Evolutionary conservation across 306 rosid genomes (phyloP).

Genomic region (Cicer judaicum): DNA sequence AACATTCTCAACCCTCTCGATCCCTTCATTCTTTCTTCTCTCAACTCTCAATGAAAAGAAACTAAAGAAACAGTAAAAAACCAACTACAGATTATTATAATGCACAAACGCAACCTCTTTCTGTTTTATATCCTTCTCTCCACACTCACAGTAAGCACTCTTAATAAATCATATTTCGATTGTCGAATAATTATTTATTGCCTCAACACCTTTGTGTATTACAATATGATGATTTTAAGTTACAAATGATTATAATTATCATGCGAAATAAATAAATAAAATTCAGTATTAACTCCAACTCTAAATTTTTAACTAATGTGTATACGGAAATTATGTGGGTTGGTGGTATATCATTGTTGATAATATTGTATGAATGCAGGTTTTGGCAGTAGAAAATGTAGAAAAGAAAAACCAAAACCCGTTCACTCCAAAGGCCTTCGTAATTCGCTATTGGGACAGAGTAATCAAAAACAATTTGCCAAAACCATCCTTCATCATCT

Average conservation of each 20-base stretch:
- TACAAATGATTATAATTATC: too few species aligned
- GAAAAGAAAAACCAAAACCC: constrained; percentile 66
- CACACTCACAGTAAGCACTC: constrained; percentile 59
- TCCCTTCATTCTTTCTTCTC: not conserved
- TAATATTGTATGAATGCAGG: constrained; percentile 55
- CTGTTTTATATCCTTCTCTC: constrained; percentile 52
- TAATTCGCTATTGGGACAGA: constrained; percentile 77
- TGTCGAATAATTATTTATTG: not conserved
- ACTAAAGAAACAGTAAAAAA: not conserved
- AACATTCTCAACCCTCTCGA: constrained; percentile 48
- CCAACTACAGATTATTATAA: not conserved
- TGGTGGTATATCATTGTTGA: too few species aligned
- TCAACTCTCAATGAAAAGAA: not conserved
- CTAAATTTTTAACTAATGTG: not conserved
- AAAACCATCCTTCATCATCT: constrained; percentile 61
- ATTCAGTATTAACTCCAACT: not conserved
- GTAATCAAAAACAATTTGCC: constrained; percentile 53
- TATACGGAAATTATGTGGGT: too few species aligned
- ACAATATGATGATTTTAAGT: too few species aligned
- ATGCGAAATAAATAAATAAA: not conserved
- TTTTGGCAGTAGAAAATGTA: constrained; percentile 34
- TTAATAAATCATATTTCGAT: not conserved
- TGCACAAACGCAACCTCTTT: constrained; percentile 45
- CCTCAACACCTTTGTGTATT: not conserved
- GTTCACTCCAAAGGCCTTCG: constrained; percentile 67